Percentiles rank a stretch among this genome's conserved stretches.
Evolutionary conservation across 176 grass and related monocot genomes (phyloP).

Genomic region (Luzula sylvatica): DNA sequence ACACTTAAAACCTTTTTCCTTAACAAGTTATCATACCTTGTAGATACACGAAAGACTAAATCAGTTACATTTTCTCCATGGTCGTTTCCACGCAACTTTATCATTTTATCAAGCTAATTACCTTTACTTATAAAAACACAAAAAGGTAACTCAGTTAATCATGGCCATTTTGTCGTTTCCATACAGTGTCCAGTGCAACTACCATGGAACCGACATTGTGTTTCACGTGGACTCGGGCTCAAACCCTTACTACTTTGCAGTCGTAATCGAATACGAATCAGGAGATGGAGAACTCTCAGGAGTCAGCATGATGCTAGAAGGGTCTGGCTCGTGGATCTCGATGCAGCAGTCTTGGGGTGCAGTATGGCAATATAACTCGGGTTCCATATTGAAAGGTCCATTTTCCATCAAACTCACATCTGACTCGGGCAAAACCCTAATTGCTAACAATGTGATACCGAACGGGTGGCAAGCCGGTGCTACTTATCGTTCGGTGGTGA

Average conservation of each 20-base stretch:
- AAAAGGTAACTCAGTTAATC: not conserved
- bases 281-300: slow-evolving; percentile 62
- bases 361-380: slow-evolving; percentile 35
- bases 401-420: slow-evolving; percentile 48
- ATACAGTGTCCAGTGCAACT: slow-evolving; percentile 66
- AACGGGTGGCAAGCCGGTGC: slow-evolving; percentile 32
- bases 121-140: too few species aligned
- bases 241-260: slow-evolving; percentile 65
- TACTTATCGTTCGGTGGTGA: slow-evolving; percentile 33
- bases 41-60: too few species aligned
- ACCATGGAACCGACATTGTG: slow-evolving; percentile 40
- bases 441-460: slow-evolving; percentile 43
- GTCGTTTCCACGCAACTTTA: slow-evolving; percentile 9
- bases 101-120: too few species aligned
- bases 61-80: not conserved
- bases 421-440: slow-evolving; percentile 29
- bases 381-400: slow-evolving; percentile 31
- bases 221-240: slow-evolving; percentile 68
- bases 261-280: slow-evolving; percentile 54
- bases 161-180: not conserved
- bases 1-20: too few species aligned
- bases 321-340: slow-evolving; percentile 11
- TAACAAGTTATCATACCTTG: too few species aligned
- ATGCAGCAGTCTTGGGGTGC: slow-evolving; percentile 60
- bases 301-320: slow-evolving; percentile 44